Evolutionary conservation across 1,139 yeast species (phyloP), one percentile per base, ranked within the genome.

Genomic region (Protomyces macrosporus): DNA sequence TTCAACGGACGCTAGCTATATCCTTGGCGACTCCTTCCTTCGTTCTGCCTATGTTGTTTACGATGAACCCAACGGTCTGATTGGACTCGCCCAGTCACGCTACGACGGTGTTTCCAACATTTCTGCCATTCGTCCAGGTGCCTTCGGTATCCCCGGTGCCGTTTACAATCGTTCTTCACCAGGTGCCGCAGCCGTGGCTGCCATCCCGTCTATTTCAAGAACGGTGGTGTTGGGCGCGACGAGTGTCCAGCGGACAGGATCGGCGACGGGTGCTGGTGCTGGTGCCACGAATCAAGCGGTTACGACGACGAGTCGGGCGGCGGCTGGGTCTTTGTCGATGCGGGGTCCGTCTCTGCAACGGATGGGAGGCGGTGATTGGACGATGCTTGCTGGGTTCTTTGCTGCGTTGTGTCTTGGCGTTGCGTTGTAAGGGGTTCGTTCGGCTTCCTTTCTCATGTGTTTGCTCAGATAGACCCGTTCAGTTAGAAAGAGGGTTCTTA

Each of bases 21-120:
- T 83, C 14, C 72, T 89, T 12, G 97, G 97, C 55, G 96, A 88
- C 73, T 81, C 85, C 39, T 84, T 89, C 75, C 76, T 90, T 70
- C 80, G 89, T 66, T 79, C 82, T 61, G 90, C 88, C 6, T 90
- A 90, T 72, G 82, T 85, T 63, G 96, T 89, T 53, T 89, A 82
- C 70, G 95, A 90, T 74, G 76, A 89, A 68, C 90, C 87, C 39
- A 82, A 81, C 67, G 75, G 77, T 63, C 83, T 84, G 71, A 78
- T 90, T 36, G 84, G 86, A 0, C 66, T 90, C 62, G 97, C 95
- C 1, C 89, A 82, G 69, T 86, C 85, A 1, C 67, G 61, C 23
- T 69, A 60, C 63, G 55, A 61, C 12, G 48, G 51, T 7, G 35
- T 14, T 6, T 52, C 56, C 4, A 51, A 52, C 45, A 52, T 58